Percentiles rank a stretch among this genome's conserved stretches.
phyloP scores from a whole-genome alignment of 2,329 filamentous ascomycete species.

The Didymella lethalis region DNA sequence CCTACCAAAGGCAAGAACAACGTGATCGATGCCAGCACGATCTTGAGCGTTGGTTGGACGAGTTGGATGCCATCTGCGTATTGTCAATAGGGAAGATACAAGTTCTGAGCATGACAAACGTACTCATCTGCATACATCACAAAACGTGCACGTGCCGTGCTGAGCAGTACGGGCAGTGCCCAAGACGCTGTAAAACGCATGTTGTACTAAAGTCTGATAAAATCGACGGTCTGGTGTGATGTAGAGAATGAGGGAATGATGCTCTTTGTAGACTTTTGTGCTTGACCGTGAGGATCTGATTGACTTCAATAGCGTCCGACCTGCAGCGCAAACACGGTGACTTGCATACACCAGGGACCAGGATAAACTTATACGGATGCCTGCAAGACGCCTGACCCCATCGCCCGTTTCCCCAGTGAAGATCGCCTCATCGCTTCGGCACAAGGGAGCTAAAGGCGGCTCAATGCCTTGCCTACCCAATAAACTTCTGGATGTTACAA shows the following conservation, averaged over 20 bases:
- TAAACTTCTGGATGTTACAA: constrained; percentile 13
- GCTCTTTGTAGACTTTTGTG: constrained; percentile 11
- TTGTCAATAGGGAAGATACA: neutral
- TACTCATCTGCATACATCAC: constrained; percentile 47
- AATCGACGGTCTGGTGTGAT: neutral
- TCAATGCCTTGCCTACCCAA: constrained; percentile 22
- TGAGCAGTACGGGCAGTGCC: constrained; percentile 24
- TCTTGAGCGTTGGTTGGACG: constrained; percentile 36
- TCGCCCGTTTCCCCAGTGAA: constrained; percentile 21
- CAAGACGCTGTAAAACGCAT: constrained; percentile 33
- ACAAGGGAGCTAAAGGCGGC: constrained; percentile 17
- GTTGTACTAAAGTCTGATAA: constrained; percentile 13
- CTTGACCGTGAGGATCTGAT: constrained; percentile 2
- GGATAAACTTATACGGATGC: constrained; percentile 16
- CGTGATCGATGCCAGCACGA: constrained; percentile 48
- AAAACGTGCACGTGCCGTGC: constrained; percentile 36
- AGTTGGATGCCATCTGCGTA: constrained; percentile 45
- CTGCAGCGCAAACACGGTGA: constrained; percentile 21
- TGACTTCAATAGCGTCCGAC: constrained; percentile 14
- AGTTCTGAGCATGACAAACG: constrained; percentile 13
- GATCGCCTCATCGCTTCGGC: constrained; percentile 13
- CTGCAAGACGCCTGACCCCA: constrained; percentile 13
- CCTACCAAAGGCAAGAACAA: constrained; percentile 45
- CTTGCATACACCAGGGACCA: constrained; percentile 11
- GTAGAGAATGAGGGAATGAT: neutral